A percentile compares a stretch with the other conserved stretches of the same genome.
Evolutionary conservation across 257 asterid genomes (phyloP).

Genomic region (Salvia hispanica): DNA sequence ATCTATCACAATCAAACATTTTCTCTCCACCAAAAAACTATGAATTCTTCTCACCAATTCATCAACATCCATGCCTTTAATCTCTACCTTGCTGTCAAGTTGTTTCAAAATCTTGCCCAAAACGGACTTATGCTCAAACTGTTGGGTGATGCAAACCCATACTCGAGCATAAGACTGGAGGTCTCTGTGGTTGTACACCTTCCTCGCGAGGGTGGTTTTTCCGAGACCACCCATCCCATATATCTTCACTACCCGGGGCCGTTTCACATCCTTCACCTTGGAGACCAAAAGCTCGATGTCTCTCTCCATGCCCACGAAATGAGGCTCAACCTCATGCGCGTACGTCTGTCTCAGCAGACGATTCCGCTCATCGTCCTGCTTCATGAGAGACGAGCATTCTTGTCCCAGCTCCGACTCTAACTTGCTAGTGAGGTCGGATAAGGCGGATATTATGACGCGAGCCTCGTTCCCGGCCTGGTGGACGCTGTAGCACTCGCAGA

Average conservation of each 20-base stretch:
- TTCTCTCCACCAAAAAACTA: not conserved
- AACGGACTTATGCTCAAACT: slow-evolving; percentile 23
- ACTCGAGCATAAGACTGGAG: not conserved
- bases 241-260: not conserved
- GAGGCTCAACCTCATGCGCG: not conserved
- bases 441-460: not conserved
- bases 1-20: not conserved
- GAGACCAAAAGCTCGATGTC: not conserved
- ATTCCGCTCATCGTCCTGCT: no score
- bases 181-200: not conserved
- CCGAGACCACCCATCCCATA: not conserved
- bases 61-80: not conserved
- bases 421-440: not conserved
- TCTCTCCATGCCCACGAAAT: slow-evolving; percentile 27
- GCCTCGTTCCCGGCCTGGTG: not conserved
- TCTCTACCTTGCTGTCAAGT: not conserved
- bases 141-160: slow-evolving; percentile 36
- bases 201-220: not conserved
- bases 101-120: slow-evolving; percentile 26
- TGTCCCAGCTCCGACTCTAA: not conserved
- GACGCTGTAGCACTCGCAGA: not conserved
- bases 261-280: not conserved
- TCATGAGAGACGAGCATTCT: no score
- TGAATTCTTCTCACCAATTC: slow-evolving; percentile 10
- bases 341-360: no score